phyloP scores from a whole-genome alignment of 1,284 basidiomycete species.

The Hypsizygus ulmarius region DNA sequence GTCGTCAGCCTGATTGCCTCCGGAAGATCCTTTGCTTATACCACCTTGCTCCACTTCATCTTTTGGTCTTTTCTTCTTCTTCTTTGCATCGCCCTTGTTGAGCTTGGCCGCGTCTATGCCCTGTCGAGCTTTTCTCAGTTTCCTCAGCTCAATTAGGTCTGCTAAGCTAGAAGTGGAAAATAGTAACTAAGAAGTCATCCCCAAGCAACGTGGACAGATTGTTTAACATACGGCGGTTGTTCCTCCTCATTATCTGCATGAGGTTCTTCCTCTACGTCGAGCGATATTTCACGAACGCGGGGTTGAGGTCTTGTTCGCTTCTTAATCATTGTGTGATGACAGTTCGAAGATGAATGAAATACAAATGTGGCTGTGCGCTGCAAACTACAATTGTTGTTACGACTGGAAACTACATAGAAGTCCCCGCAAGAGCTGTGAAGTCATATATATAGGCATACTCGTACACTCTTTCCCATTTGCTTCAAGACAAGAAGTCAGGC shows the following conservation, averaged over 20 bases:
- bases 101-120: constrained; percentile 88
- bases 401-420: constrained; percentile 3
- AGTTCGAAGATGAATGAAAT: not conserved
- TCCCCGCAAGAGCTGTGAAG: constrained; percentile 3
- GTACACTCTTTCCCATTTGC: constrained; percentile 11
- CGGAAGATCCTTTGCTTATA: constrained; percentile 45
- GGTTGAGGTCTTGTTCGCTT: constrained; percentile 61
- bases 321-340: constrained; percentile 47
- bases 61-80: constrained; percentile 58
- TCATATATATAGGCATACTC: constrained; percentile 16
- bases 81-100: constrained; percentile 79
- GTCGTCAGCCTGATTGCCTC: constrained; percentile 48
- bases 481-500: constrained; percentile 29
- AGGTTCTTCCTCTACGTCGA: constrained; percentile 36
- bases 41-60: constrained; percentile 58
- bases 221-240: constrained; percentile 46
- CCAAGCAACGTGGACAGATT: constrained; percentile 4
- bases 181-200: constrained; percentile 8
- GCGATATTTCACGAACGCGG: constrained; percentile 44
- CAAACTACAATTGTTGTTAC: constrained; percentile 2
- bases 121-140: constrained; percentile 68
- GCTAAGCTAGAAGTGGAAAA: constrained; percentile 49
- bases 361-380: constrained; percentile 19
- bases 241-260: constrained; percentile 38
- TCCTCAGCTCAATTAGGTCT: constrained; percentile 84